Evolutionary conservation across 75 land plant species (phyloP).

Genomic region (Cunninghamia lanceolata): DNA sequence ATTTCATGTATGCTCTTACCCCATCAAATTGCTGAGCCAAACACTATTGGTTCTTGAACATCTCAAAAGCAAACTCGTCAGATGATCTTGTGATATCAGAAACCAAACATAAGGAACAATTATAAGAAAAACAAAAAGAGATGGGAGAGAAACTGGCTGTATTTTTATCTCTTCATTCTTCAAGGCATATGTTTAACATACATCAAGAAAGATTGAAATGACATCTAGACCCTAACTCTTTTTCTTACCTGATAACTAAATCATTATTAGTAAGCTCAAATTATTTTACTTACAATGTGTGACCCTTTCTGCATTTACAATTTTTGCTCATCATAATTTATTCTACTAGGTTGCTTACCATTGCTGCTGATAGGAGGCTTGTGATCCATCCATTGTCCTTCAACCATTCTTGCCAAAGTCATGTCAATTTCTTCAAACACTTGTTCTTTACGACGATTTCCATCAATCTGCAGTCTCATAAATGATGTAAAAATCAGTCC

Average conservation of each 20-base stretch:
- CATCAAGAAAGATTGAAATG: not conserved
- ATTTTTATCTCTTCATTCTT: not conserved
- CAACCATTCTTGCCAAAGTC: slow-evolving; percentile 11
- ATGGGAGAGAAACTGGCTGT: not conserved
- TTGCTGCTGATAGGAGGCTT: not conserved
- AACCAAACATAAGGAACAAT: not conserved
- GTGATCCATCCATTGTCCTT: not conserved
- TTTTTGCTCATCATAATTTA: not conserved
- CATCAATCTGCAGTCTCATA: slow-evolving; percentile 61
- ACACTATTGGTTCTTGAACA: not conserved
- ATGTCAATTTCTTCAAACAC: slow-evolving; percentile 72
- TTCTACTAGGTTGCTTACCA: not conserved
- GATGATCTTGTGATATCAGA: not conserved
- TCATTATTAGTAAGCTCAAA: not conserved
- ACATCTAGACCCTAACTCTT: not conserved
- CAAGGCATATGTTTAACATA: not conserved
- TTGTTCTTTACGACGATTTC: slow-evolving; percentile 70
- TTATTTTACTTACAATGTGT: not conserved
- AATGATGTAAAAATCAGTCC: slow-evolving; percentile 5
- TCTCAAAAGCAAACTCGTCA: not conserved
- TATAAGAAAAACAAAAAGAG: not conserved
- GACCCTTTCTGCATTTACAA: not conserved
- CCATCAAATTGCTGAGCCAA: not conserved
- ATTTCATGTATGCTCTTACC: not conserved
- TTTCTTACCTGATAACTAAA: not conserved